Evolutionary conservation across 2,329 filamentous ascomycete species (phyloP), one percentile per base, ranked within the genome.

Genomic region (Clonostachys byssicola): DNA sequence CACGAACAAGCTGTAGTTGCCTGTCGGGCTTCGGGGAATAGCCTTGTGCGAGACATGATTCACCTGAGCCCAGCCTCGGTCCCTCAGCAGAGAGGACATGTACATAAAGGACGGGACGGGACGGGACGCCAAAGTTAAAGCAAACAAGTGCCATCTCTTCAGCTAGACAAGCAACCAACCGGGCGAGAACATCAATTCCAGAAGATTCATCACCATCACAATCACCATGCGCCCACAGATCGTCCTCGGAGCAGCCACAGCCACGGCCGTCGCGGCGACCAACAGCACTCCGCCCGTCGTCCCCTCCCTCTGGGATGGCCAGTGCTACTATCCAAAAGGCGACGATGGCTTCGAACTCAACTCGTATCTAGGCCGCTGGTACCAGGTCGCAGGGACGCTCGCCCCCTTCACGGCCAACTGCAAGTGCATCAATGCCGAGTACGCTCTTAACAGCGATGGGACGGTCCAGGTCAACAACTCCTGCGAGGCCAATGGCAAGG

Each of bases 391-490:
- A 12, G 61, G 61, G 34, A 63, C 60, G 30, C 42, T 58, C 6
- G 58, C 60, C 5, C 61, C 59, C 1, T 64, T 59, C 47, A 63
- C 56, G 12, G 54, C 55, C 5, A 51, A 51, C 30, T 64, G 61
- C 60, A 63, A 63, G 47, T 63, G 61, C 54, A 61, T 59, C 41
- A 57, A 51, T 45, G 61, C 61, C 14, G 53, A 62, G 42, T 64
- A 64, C 43, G 54, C 52, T 10, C 50, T 64, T 9, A 10, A 61
- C 59, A 56, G 63, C 42, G 50, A 64, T 42, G 61, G 61, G 34
- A 61, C 56, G 16, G 55, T 64, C 20, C 56, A 53, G 43, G 61
- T 63, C 20, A 62, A 62, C 56, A 64, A 64, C 51, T 61, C 56
- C 34, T 64, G 61, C 51, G 53, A 62, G 51, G 54, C 55, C 42